Conservation (phyloP, 257 asterid genomes). For the Gynochthodes officinalis region DNA sequence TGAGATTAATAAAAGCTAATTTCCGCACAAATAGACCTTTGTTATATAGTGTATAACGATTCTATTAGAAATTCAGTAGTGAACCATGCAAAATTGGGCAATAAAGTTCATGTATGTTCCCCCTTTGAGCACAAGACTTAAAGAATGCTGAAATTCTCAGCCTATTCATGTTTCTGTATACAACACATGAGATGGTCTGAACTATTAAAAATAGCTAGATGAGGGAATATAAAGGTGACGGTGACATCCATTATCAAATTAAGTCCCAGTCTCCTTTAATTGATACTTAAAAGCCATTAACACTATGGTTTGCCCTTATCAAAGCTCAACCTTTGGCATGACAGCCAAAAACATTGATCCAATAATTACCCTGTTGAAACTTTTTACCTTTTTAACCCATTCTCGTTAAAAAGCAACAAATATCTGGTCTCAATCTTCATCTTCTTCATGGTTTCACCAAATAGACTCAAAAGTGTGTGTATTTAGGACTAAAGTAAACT, state of each 20-base stretch:
- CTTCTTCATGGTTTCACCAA: background rate
- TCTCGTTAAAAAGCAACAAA: background rate
- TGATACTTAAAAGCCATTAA: background rate
- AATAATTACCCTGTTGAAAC: background rate
- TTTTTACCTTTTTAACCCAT: background rate
- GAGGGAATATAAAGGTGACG: background rate
- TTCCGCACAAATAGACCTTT: background rate
- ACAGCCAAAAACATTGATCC: background rate
- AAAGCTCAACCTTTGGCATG: too few relatives aligned
- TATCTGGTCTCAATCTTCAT: too few relatives aligned
- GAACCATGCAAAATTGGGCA: background rate
- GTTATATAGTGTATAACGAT: background rate
- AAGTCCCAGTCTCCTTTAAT: background rate
- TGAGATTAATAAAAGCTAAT: background rate
- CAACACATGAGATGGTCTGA: background rate
- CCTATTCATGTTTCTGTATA: background rate
- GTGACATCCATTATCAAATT: background rate
- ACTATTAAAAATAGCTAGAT: background rate
- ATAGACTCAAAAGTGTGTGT: background rate
- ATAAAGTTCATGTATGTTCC: background rate
- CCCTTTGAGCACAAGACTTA: background rate
- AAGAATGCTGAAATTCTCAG: background rate
- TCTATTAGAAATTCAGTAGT: background rate
- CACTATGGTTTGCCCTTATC: background rate
- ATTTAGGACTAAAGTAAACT: background rate